A percentile compares a stretch with the other conserved stretches of the same genome.
phyloP scores from a whole-genome alignment of 495 filamentous ascomycete genomes.

The Lindgomyces ingoldianus region DNA sequence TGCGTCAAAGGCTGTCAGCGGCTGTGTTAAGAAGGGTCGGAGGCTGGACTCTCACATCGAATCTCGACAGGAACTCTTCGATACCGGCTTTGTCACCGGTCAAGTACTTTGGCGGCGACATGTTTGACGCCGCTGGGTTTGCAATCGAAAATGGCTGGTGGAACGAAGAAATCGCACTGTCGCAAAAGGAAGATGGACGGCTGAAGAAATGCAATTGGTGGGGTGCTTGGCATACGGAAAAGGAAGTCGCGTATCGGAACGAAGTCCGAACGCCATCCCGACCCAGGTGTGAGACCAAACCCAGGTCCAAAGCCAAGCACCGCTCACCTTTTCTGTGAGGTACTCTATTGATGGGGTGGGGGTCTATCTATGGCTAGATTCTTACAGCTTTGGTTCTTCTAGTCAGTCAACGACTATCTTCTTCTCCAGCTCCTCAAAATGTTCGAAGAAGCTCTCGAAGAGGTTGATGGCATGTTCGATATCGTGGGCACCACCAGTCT shows the following conservation, averaged over 20 bases:
- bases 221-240: conserved; percentile 13
- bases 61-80: conserved; percentile 78
- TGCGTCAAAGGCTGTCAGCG: conserved; percentile 43
- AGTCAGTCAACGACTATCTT: conserved; percentile 75
- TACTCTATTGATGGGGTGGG: too few species aligned
- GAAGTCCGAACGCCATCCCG: conserved; percentile 6
- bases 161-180: not conserved
- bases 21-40: not conserved
- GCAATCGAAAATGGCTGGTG: not conserved
- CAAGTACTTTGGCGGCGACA: conserved; percentile 65
- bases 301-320: not conserved
- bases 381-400: conserved; percentile 25
- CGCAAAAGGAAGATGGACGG: not conserved
- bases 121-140: conserved; percentile 1
- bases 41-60: conserved; percentile 71
- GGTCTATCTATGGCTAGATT: conserved; percentile 2
- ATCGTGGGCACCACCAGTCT: conserved; percentile 85
- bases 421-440: conserved; percentile 75
- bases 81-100: conserved; percentile 76
- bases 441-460: conserved; percentile 83
- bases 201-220: conserved; percentile 18
- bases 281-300: too few species aligned
- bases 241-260: conserved; percentile 6
- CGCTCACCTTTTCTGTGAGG: too few species aligned
- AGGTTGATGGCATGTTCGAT: conserved; percentile 83